A percentile compares a stretch with the other conserved stretches of the same genome.
phyloP scores from a whole-genome alignment of 805 yeast species.

The Wickerhamomyces sydowiorum region DNA sequence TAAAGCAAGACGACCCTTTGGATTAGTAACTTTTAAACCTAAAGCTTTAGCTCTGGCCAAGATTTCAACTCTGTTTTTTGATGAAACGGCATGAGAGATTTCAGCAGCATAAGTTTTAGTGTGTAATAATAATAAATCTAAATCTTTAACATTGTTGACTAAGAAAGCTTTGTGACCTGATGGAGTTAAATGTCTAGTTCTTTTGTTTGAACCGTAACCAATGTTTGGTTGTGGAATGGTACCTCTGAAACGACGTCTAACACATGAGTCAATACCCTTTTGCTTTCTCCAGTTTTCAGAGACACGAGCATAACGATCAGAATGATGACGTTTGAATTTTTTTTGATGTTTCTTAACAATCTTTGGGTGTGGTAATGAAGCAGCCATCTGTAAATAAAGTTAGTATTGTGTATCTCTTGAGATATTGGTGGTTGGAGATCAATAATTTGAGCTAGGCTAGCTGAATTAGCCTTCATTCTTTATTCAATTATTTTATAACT shows the following conservation, averaged over 20 bases:
- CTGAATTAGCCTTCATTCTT: not conserved
- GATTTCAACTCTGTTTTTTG: conserved; percentile 96
- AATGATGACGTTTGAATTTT: conserved; percentile 99
- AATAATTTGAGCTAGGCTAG: not conserved
- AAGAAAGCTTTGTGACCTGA: conserved; percentile 97
- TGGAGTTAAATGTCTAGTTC: conserved; percentile 92
- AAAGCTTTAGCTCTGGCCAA: conserved; percentile 96
- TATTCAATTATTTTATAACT: not conserved
- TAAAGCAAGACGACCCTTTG: conserved; percentile 96
- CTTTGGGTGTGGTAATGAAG: conserved; percentile 97
- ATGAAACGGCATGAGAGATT: conserved; percentile 97
- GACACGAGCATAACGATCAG: conserved; percentile 99
- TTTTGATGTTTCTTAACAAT: conserved; percentile 99
- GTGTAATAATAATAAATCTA: conserved; percentile 94
- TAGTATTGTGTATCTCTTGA: conserved; percentile 14
- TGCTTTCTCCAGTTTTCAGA: conserved; percentile 99
- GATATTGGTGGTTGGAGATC: not conserved
- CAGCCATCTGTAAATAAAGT: conserved; percentile 68
- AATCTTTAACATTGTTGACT: conserved; percentile 88
- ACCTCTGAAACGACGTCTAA: conserved; percentile 99
- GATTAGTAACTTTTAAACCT: conserved; percentile 98
- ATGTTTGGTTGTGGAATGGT: conserved; percentile 98
- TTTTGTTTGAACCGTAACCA: conserved; percentile 99
- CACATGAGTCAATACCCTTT: conserved; percentile 99
- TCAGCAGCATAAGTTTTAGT: conserved; percentile 99